Evolutionary conservation across 2,329 filamentous ascomycete genomes (phyloP).

Genomic region (Fusarium succisae): DNA sequence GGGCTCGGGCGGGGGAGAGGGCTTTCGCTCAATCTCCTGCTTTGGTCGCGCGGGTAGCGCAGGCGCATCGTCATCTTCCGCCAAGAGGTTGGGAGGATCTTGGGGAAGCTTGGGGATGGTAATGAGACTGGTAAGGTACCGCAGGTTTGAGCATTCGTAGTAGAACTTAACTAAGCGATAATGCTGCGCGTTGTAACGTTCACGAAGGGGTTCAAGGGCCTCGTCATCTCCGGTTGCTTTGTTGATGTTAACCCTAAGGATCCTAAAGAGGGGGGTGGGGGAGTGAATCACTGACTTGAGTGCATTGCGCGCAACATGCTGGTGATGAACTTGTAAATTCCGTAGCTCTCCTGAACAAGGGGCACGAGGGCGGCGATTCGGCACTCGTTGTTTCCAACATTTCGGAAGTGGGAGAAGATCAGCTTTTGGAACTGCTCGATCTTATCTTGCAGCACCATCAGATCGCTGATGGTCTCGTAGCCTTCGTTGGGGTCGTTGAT

Average conservation of each 20-base stretch:
- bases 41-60: slow-evolving; percentile 83
- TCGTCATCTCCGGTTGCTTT: slow-evolving; percentile 91
- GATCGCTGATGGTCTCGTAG: slow-evolving; percentile 93
- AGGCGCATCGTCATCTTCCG: slow-evolving; percentile 85
- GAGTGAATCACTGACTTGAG: slow-evolving; percentile 69
- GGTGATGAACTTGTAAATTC: slow-evolving; percentile 99
- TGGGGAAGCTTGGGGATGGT: slow-evolving; percentile 95
- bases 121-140: slow-evolving; percentile 95
- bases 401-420: slow-evolving; percentile 95
- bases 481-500: slow-evolving; percentile 99
- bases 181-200: slow-evolving; percentile 93
- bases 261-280: background rate
- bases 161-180: slow-evolving; percentile 98
- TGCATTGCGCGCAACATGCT: slow-evolving; percentile 99
- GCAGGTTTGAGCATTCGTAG: slow-evolving; percentile 97
- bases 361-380: slow-evolving; percentile 93
- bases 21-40: slow-evolving; percentile 74
- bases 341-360: slow-evolving; percentile 96
- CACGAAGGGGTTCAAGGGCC: slow-evolving; percentile 85
- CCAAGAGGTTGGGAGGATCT: slow-evolving; percentile 88
- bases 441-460: slow-evolving; percentile 97
- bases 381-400: slow-evolving; percentile 93
- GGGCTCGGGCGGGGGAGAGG: slow-evolving; percentile 74
- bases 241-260: slow-evolving; percentile 31
- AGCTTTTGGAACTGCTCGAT: slow-evolving; percentile 99